Base-by-base conservation (phyloP, 2,329 filamentous ascomycete genomes). In the Alternaria incomplexa region DNA sequence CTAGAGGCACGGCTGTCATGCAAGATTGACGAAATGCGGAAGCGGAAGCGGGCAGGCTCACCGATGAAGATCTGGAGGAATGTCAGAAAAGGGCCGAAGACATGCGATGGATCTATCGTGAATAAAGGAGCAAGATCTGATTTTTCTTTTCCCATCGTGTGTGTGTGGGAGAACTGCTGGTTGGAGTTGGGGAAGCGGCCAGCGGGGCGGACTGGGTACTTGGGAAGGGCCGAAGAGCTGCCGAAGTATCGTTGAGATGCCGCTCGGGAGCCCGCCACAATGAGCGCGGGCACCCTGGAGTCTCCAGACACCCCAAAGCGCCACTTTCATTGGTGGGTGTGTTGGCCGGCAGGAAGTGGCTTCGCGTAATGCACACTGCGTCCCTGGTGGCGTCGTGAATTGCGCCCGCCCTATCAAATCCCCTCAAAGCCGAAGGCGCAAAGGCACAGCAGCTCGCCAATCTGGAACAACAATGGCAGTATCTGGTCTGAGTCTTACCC, bases 1-100 rank as follows among this genome's bases (percentile, higher is more conserved):
- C 61, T 60, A 59, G 61, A 55, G 61, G 51, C 61, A 53, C 51
- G 50, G 56, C 45, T 55, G 44, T 25, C 45, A 58, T 54, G 56
- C 56, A 54, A 45, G 61, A 63, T 59, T 55, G 56, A 60, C 61
- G 55, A 46, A 63, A 60, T 55, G 61, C 61, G 61, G 61, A 59
- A 63, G 61, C 61, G 61, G 61, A 59, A 63, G 56, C 61, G 61
- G 56, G 51, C 45, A 47, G 48, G 60, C 60, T 59, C 55, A 62
- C 60, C 60, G 60, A 58, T 62, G 44, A 62, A 48, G 47, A 32
- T 32, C 54, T 62, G 59, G 40, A 44, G 53, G 53, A 5, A 43
- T 40, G 22, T 40, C 53, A 32, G 9, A 53, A 46, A 45, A 22
- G 56, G 59, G 59, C 60, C 60, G 56, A 62, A 30, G 40, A 12